These are phyloP conservation scores for Fomitopsis pinicola DNA, from an alignment of 1,284 basidiomycete genomes.

Conservation along the genomic window DNA sequence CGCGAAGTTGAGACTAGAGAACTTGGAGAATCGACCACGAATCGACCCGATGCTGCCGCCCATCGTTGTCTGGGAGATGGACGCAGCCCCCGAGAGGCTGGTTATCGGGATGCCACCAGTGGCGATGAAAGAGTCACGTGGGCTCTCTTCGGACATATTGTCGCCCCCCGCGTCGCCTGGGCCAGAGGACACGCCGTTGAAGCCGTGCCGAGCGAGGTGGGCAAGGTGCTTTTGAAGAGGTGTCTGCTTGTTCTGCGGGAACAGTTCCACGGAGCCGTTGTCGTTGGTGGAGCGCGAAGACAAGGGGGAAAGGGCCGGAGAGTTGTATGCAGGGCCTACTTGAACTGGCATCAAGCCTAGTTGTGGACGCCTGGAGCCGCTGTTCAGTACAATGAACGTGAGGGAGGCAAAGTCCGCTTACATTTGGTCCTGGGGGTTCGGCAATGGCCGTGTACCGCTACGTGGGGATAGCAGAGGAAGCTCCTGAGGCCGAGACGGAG, in stretches of 20 bases:
- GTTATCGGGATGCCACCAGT: conserved; percentile 22
- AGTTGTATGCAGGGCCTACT: conserved; percentile 17
- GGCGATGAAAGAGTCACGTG: conserved; percentile 68
- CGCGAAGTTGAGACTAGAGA: conserved; percentile 69
- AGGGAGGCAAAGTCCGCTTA: background rate
- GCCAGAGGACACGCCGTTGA: conserved; percentile 72
- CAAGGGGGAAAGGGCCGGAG: conserved; percentile 38
- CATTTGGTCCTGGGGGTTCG: conserved; percentile 1
- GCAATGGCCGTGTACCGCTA: conserved; percentile 4
- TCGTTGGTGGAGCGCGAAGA: conserved; percentile 16
- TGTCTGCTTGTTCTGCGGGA: conserved; percentile 51
- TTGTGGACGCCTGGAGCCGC: conserved; percentile 11
- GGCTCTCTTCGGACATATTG: conserved; percentile 62
- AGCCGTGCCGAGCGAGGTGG: conserved; percentile 73
- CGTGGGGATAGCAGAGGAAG: conserved; percentile 4
- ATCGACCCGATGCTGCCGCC: conserved; percentile 35
- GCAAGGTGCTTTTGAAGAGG: conserved; percentile 74
- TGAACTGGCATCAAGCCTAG: conserved; percentile 18
- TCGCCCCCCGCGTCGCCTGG: conserved; percentile 56
- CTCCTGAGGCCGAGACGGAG: conserved; percentile 23
- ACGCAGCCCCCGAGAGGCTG: conserved; percentile 26
- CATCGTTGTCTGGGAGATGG: conserved; percentile 29
- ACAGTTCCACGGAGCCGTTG: conserved; percentile 14
- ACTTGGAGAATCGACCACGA: conserved; percentile 57
- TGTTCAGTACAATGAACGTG: background rate